A percentile compares a stretch with the other conserved stretches of the same genome.
Evolutionary conservation across 306 rosid species (phyloP).

Genomic region (Sesbania bispinosa): DNA sequence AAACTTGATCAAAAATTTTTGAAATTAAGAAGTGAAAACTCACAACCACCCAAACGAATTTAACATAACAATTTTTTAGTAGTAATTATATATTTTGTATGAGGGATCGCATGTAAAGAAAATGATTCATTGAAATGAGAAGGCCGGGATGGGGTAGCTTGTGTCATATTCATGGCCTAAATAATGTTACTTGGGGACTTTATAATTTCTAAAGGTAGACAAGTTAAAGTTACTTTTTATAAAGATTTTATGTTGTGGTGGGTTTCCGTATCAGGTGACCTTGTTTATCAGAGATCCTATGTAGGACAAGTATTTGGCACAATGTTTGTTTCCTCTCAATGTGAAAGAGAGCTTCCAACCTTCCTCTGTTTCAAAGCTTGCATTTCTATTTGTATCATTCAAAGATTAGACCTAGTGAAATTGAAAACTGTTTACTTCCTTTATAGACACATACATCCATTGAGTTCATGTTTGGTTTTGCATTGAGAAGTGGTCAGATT

Average conservation of each 20-base stretch:
- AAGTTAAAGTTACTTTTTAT: constrained; percentile 32
- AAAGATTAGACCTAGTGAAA: background rate
- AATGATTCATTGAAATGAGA: background rate
- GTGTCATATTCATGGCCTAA: constrained; percentile 5
- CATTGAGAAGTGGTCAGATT: no score
- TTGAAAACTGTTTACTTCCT: background rate
- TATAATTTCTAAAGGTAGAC: background rate
- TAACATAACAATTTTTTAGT: background rate
- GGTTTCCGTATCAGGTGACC: constrained; percentile 16
- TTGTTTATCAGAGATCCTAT: background rate
- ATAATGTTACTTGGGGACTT: background rate
- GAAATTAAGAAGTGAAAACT: no score
- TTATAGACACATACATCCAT: background rate
- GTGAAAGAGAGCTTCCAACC: background rate
- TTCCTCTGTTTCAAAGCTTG: background rate
- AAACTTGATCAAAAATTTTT: no score
- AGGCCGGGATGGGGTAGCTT: background rate
- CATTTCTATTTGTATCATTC: background rate
- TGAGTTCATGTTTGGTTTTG: no score
- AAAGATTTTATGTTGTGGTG: constrained; percentile 27
- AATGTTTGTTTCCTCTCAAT: background rate
- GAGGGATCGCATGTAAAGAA: no score
- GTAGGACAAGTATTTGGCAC: constrained; percentile 28
- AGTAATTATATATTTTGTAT: no score
- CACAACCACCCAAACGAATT: no score